Percentiles rank a stretch among this genome's conserved stretches.
These are phyloP conservation scores for Penicillium sp. DNA, from an alignment of 2,329 filamentous ascomycete genomes.

Conservation along the genomic window DNA sequence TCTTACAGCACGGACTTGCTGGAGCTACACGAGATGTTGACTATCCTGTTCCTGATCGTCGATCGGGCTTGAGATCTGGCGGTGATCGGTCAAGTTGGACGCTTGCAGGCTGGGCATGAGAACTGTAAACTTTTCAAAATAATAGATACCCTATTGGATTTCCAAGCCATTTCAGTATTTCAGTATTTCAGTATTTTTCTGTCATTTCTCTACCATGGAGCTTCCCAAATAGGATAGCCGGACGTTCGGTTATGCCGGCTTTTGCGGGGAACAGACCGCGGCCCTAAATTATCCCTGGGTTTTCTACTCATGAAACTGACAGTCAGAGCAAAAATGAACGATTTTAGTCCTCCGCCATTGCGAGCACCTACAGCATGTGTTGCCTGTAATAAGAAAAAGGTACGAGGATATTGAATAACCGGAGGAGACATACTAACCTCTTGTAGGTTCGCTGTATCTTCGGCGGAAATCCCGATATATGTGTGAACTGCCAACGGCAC, in stretches of 20 bases:
- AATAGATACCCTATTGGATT: constrained; percentile 22
- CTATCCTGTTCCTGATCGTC: constrained; percentile 35
- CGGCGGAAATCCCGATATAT: constrained; percentile 18
- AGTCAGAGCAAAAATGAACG: constrained; percentile 1
- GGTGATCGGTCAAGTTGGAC: constrained; percentile 50
- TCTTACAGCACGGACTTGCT: constrained; percentile 50
- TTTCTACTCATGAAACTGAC: background rate
- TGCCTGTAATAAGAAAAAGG: constrained; percentile 32
- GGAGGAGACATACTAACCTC: background rate
- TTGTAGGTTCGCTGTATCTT: constrained; percentile 29
- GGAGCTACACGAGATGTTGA: constrained; percentile 46
- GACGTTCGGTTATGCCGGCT: background rate
- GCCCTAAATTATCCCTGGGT: background rate
- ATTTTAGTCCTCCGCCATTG: constrained; percentile 22
- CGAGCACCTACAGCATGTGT: constrained; percentile 29
- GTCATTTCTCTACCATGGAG: background rate
- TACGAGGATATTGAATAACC: background rate
- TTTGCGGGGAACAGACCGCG: constrained; percentile 8
- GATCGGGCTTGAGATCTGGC: constrained; percentile 37
- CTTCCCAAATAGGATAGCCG: background rate
- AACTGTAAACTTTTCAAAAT: constrained; percentile 12
- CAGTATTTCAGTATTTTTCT: background rate
- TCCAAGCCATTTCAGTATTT: background rate
- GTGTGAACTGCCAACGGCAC: constrained; percentile 25
- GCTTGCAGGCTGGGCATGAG: constrained; percentile 45